Percentiles rank a stretch among this genome's conserved stretches.
These are phyloP conservation scores for Pyropia yezoensis DNA, from an alignment of 23 red algal species.

Conservation along the genomic window DNA sequence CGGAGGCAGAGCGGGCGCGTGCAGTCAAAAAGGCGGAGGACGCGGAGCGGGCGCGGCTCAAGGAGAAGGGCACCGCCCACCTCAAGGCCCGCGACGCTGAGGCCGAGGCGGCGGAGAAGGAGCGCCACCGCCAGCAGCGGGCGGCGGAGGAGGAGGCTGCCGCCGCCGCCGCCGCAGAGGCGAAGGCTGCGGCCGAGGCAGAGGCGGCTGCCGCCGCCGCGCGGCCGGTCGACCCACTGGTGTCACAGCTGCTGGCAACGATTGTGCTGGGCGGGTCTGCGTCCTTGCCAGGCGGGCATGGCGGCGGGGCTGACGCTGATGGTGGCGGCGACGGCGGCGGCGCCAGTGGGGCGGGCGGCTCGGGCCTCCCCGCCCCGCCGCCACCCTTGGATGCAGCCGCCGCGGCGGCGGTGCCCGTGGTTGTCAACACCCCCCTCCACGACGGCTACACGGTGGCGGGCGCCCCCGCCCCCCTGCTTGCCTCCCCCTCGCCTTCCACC, in stretches of 20 bases:
- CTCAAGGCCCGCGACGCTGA: conserved; percentile 16
- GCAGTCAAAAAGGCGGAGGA: background rate
- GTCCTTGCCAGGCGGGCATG: background rate
- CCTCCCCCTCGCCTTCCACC: too few relatives aligned
- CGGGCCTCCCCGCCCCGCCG: too few relatives aligned
- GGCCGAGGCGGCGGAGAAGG: background rate
- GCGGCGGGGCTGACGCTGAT: too few relatives aligned
- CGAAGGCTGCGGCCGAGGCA: background rate
- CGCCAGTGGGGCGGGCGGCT: too few relatives aligned
- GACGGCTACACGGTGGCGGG: too few relatives aligned
- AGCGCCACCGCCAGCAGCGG: too few relatives aligned
- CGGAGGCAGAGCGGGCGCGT: background rate
- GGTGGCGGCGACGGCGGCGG: too few relatives aligned
- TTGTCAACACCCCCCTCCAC: too few relatives aligned
- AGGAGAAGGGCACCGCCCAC: conserved; percentile 34
- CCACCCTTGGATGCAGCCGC: too few relatives aligned
- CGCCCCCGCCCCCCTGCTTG: too few relatives aligned
- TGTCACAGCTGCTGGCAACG: background rate
- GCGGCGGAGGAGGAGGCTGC: background rate
- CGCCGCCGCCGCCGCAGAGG: background rate
- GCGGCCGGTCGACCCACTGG: background rate
- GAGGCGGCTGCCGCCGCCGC: background rate
- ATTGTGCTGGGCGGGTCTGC: background rate
- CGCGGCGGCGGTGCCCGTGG: too few relatives aligned
- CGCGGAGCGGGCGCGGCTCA: background rate